phyloP scores from a whole-genome alignment of 2,329 filamentous ascomycete species.

The Pseudocercospora pini-densiflorae region DNA sequence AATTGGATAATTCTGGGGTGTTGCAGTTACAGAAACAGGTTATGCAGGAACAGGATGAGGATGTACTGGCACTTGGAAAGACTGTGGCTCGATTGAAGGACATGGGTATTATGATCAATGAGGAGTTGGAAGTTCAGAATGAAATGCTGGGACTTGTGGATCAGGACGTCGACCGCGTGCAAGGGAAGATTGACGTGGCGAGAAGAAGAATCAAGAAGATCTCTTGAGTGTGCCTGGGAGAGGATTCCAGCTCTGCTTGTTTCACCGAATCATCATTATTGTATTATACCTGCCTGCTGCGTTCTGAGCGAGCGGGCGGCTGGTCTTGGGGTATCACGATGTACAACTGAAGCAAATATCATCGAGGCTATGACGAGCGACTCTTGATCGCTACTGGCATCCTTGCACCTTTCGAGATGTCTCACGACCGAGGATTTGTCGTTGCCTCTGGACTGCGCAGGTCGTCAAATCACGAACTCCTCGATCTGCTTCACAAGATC shows the following conservation, averaged over 20 bases:
- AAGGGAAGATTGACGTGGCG: conserved; percentile 73
- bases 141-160: conserved; percentile 70
- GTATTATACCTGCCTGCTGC: not conserved
- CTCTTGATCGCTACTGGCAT: not conserved
- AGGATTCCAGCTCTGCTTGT: not conserved
- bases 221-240: conserved; percentile 26
- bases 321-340: not conserved
- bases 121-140: conserved; percentile 73
- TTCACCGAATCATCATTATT: not conserved
- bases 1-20: conserved; percentile 76
- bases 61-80: conserved; percentile 69
- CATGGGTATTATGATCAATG: conserved; percentile 76
- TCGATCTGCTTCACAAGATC: conserved; percentile 28
- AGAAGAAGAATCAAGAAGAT: conserved; percentile 74
- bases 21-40: conserved; percentile 74
- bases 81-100: conserved; percentile 75
- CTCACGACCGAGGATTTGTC: not conserved
- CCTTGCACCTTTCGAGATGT: not conserved
- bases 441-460: not conserved
- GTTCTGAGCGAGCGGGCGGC: not conserved
- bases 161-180: conserved; percentile 67
- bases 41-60: conserved; percentile 75
- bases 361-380: not conserved
- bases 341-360: not conserved
- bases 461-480: not conserved